Percentiles rank a stretch among this genome's conserved stretches.
Conservation (phyloP, 2,329 filamentous ascomycete genomes). For the Phyllosticta ampelicida region DNA sequence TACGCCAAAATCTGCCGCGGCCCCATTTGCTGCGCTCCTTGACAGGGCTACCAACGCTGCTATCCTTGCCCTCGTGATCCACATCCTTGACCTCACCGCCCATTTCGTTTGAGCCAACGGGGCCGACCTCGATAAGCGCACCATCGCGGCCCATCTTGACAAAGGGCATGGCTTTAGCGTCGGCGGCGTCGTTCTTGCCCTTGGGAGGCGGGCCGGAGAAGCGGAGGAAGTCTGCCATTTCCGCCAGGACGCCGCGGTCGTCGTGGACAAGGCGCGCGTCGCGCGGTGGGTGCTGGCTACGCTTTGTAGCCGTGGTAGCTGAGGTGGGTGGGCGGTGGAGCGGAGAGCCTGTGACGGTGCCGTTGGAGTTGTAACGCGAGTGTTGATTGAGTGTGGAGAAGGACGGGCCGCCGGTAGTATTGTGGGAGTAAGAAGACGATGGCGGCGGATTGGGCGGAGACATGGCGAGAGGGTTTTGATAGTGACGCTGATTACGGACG, state of each 20-base stretch:
- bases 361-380: not conserved
- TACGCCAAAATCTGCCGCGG: not conserved
- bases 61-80: not conserved
- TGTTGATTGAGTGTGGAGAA: not conserved
- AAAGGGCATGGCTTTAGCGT: constrained; percentile 6
- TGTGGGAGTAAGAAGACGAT: not conserved
- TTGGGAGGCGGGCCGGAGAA: constrained; percentile 29
- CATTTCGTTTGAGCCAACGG: not conserved
- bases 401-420: not conserved
- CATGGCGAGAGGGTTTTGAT: not conserved
- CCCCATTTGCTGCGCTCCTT: not conserved
- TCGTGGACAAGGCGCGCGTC: constrained; percentile 1
- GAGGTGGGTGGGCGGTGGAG: not conserved
- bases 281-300: not conserved
- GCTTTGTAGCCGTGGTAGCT: not conserved
- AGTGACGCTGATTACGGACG: constrained; percentile 6
- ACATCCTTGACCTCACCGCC: not conserved
- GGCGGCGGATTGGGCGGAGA: not conserved
- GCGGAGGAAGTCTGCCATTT: constrained; percentile 34
- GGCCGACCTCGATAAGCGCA: not conserved
- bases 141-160: constrained; percentile 8
- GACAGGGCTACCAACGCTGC: not conserved
- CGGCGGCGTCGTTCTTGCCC: constrained; percentile 3
- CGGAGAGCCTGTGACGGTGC: not conserved
- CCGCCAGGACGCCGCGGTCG: constrained; percentile 15